Percentiles rank a stretch among this genome's conserved stretches.
Conservation (phyloP, 2,329 filamentous ascomycete genomes). For the Penicillium italicum region DNA sequence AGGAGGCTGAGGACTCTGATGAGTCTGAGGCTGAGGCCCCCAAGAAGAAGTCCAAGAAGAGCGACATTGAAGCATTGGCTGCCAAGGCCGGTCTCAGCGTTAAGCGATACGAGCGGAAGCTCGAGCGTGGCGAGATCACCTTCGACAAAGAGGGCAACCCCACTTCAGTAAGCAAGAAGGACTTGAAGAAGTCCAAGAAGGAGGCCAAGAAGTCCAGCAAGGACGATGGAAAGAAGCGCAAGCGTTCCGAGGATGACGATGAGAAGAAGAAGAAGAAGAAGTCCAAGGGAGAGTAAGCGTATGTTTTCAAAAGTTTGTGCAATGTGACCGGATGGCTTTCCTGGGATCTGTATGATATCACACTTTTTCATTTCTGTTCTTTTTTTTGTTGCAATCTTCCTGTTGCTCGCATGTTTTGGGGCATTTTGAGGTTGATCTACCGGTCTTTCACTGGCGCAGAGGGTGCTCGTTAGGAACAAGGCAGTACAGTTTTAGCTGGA, state of each 20-base stretch:
- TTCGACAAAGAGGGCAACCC: slow-evolving; percentile 63
- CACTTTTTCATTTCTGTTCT: slow-evolving; percentile 28
- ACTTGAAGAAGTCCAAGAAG: slow-evolving; percentile 69
- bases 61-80: slow-evolving; percentile 56
- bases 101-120: slow-evolving; percentile 75
- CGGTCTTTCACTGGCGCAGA: slow-evolving; percentile 29
- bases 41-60: slow-evolving; percentile 42
- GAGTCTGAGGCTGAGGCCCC: slow-evolving; percentile 29
- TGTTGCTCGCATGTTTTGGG: slow-evolving; percentile 25
- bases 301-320: slow-evolving; percentile 41
- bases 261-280: slow-evolving; percentile 52
- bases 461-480: slow-evolving; percentile 34
- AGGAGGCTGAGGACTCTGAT: slow-evolving; percentile 30
- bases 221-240: slow-evolving; percentile 68
- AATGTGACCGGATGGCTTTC: slow-evolving; percentile 27
- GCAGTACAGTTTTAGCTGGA: slow-evolving; percentile 28
- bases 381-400: slow-evolving; percentile 25
- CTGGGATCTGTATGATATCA: slow-evolving; percentile 46
- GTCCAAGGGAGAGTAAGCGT: slow-evolving; percentile 58
- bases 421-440: slow-evolving; percentile 29
- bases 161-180: slow-evolving; percentile 69
- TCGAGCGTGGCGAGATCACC: slow-evolving; percentile 69
- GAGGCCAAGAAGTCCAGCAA: slow-evolving; percentile 54
- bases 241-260: slow-evolving; percentile 55
- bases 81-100: slow-evolving; percentile 66